A percentile compares a stretch with the other conserved stretches of the same genome.
phyloP scores from a whole-genome alignment of 768 basidiomycete genomes.

The Rhizopogon rudus region DNA sequence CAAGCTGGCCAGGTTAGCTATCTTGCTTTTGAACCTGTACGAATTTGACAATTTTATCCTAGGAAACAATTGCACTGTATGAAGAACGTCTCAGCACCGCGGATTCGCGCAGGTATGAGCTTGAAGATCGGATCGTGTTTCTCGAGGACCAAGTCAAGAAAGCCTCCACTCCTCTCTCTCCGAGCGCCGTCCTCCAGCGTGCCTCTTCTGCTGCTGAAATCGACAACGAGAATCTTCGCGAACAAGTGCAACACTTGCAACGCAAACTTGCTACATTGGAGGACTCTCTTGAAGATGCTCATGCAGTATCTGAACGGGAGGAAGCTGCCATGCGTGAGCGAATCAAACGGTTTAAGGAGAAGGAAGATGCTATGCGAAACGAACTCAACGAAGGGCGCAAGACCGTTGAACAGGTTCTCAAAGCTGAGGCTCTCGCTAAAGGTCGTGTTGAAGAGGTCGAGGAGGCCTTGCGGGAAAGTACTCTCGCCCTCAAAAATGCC shows the following conservation, averaged over 20 bases:
- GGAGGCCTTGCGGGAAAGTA: conserved; percentile 84
- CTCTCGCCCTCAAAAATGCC: conserved; percentile 82
- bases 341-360: conserved; percentile 65
- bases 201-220: conserved; percentile 79
- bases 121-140: conserved; percentile 57
- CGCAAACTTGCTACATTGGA: conserved; percentile 72
- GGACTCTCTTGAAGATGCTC: conserved; percentile 79
- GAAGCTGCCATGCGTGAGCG: conserved; percentile 58
- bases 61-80: conserved; percentile 95
- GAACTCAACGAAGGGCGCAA: conserved; percentile 66
- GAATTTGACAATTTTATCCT: conserved; percentile 5
- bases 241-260: conserved; percentile 87
- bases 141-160: conserved; percentile 50
- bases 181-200: conserved; percentile 30
- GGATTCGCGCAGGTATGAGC: conserved; percentile 71
- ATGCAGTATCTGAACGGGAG: conserved; percentile 66
- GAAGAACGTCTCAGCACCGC: conserved; percentile 78
- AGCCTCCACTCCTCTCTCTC: conserved; percentile 25
- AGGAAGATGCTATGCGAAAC: conserved; percentile 63
- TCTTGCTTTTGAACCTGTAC: conserved; percentile 1
- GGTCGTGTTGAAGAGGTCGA: conserved; percentile 79
- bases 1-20: conserved; percentile 77
- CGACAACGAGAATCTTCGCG: conserved; percentile 88
- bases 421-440: conserved; percentile 58
- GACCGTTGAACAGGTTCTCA: conserved; percentile 57